These are phyloP conservation scores for Coriaria nepalensis DNA, from an alignment of 306 rosid species.

Conservation along the genomic window DNA sequence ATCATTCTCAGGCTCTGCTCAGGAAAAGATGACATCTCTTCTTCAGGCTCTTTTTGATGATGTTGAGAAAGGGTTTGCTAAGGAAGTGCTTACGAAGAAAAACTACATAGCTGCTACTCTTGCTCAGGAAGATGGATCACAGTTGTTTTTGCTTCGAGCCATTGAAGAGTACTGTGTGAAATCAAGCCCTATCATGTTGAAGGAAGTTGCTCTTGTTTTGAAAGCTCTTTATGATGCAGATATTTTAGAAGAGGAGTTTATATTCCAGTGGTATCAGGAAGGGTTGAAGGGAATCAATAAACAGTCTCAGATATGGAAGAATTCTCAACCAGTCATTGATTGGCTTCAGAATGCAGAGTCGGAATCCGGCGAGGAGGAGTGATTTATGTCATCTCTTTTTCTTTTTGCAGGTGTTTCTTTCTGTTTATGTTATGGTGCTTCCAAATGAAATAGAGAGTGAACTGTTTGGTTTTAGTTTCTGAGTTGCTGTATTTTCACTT, in stretches of 20 bases:
- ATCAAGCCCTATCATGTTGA: conserved; percentile 20
- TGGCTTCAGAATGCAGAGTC: conserved; percentile 71
- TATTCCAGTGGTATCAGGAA: conserved; percentile 34
- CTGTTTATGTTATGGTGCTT: no score
- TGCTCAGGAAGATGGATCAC: conserved; percentile 28
- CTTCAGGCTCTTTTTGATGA: conserved; percentile 30
- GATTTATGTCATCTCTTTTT: not conserved
- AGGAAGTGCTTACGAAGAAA: conserved; percentile 29
- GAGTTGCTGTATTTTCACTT: no score
- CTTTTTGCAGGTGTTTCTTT: not conserved
- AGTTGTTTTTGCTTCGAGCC: conserved; percentile 25
- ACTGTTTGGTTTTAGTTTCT: no score
- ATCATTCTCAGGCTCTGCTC: conserved; percentile 20
- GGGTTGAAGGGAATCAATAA: conserved; percentile 34
- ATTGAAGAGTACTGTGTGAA: conserved; percentile 31
- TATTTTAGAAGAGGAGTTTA: conserved; percentile 41
- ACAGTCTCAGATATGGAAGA: conserved; percentile 45
- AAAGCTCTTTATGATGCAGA: conserved; percentile 50
- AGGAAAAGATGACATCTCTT: conserved; percentile 40
- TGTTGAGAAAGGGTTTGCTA: conserved; percentile 39
- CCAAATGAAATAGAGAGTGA: no score
- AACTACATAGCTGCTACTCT: conserved; percentile 30
- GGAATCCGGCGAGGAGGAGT: conserved; percentile 43
- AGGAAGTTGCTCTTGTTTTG: conserved; percentile 44
- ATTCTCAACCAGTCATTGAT: conserved; percentile 30